A percentile compares a stretch with the other conserved stretches of the same genome.
These are phyloP conservation scores for Capronia coronata DNA, from an alignment of 2,329 filamentous ascomycete species.

Conservation along the genomic window DNA sequence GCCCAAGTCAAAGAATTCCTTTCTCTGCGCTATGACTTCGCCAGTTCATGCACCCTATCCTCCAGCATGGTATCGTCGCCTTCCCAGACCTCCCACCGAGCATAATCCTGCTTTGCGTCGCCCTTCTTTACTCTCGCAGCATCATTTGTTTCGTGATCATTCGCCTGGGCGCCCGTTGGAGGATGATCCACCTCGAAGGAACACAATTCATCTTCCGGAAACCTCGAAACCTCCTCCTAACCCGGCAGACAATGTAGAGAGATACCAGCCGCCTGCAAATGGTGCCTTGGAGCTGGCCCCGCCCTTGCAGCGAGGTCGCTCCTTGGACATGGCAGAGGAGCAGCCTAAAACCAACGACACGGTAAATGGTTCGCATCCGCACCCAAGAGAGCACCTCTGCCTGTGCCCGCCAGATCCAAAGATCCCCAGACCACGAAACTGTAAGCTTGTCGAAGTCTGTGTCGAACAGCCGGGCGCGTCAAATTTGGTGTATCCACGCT, in stretches of 20 bases:
- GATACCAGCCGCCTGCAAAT: not conserved
- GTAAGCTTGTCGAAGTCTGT: constrained; percentile 42
- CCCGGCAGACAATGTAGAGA: constrained; percentile 3
- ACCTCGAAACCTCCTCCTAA: constrained; percentile 1
- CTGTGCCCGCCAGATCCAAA: constrained; percentile 66
- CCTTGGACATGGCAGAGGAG: constrained; percentile 10
- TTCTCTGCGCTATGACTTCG: constrained; percentile 29
- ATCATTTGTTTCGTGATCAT: constrained; percentile 25
- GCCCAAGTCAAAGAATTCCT: constrained; percentile 27
- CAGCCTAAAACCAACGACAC: constrained; percentile 1
- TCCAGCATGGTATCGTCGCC: constrained; percentile 42
- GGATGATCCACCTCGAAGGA: constrained; percentile 18
- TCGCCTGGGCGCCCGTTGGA: constrained; percentile 7
- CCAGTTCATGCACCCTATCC: constrained; percentile 30
- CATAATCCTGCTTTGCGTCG: constrained; percentile 32
- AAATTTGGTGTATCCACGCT: constrained; percentile 16
- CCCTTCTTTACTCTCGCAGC: constrained; percentile 27
- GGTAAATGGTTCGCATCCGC: constrained; percentile 2
- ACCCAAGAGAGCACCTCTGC: constrained; percentile 49
- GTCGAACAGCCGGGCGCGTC: not conserved
- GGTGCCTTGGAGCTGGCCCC: constrained; percentile 3
- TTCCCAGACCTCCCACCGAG: constrained; percentile 37
- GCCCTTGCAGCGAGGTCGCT: constrained; percentile 7
- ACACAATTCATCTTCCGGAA: constrained; percentile 16
- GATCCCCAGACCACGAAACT: constrained; percentile 64